Percentiles rank a stretch among this genome's conserved stretches.
These are phyloP conservation scores for Mangifera indica DNA, from an alignment of 345 rosid species.

Conservation along the genomic window DNA sequence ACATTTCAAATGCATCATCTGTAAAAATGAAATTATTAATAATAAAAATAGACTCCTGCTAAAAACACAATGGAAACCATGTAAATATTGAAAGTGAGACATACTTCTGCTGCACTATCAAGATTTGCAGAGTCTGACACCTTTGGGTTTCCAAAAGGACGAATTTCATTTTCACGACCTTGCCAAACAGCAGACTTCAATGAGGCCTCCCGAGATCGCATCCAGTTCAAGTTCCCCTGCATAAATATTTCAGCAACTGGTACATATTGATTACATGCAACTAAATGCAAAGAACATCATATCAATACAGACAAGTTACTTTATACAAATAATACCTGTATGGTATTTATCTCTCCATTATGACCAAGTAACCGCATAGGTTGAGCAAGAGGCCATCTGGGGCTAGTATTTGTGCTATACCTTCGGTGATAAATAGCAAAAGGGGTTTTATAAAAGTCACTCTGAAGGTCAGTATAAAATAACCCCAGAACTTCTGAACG, in stretches of 20 bases:
- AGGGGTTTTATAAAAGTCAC: slow-evolving; percentile 68
- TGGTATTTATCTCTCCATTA: slow-evolving; percentile 97
- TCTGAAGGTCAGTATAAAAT: slow-evolving; percentile 83
- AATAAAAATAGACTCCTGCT: neutral
- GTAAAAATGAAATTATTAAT: neutral
- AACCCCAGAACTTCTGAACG: slow-evolving; percentile 91
- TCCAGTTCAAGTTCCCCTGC: slow-evolving; percentile 99
- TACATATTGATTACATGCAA: slow-evolving; percentile 9
- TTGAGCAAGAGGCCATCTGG: slow-evolving; percentile 99
- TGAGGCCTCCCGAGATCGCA: slow-evolving; percentile 94
- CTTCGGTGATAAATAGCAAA: slow-evolving; percentile 96
- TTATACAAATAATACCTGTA: slow-evolving; percentile 57
- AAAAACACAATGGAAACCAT: neutral
- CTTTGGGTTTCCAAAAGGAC: slow-evolving; percentile 92
- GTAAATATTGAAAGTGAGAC: slow-evolving; percentile 21
- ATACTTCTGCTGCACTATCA: slow-evolving; percentile 96
- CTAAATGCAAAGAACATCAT: neutral
- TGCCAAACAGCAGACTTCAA: slow-evolving; percentile 91
- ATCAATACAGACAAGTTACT: slow-evolving; percentile 1
- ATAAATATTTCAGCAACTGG: slow-evolving; percentile 16
- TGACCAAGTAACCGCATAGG: slow-evolving; percentile 99
- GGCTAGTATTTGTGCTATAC: slow-evolving; percentile 97
- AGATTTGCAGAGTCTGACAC: slow-evolving; percentile 98
- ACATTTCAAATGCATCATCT: neutral
- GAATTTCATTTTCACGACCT: slow-evolving; percentile 92